Conservation (phyloP, 768 basidiomycete species). For the Tulasnella sp. region DNA sequence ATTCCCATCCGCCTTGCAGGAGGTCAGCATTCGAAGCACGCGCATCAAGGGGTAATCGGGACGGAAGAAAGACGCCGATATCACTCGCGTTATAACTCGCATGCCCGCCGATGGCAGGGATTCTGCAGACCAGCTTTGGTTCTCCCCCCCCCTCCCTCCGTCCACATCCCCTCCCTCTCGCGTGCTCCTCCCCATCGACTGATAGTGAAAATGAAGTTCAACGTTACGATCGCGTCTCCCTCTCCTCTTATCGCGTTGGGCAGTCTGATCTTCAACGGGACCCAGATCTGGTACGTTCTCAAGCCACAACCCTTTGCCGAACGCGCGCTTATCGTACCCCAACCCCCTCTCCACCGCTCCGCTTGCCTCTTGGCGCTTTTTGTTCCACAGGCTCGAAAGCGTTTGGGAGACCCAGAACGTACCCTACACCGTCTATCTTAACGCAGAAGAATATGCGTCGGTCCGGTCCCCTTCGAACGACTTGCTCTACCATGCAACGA, state of each 20-base stretch:
- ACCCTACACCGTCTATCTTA: conserved; percentile 6
- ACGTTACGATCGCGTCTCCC: conserved; percentile 8
- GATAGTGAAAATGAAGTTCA: conserved; percentile 18
- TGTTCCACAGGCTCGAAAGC: background rate
- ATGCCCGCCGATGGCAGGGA: background rate
- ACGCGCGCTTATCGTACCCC: background rate
- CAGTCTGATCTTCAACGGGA: conserved; percentile 21
- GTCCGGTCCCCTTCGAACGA: background rate
- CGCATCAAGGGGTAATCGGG: conserved; percentile 1
- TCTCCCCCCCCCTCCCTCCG: background rate
- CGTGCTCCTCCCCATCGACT: no score
- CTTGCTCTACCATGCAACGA: background rate
- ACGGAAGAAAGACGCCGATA: background rate
- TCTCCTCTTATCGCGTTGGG: conserved; percentile 17
- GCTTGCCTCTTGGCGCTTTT: background rate
- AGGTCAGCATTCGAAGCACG: background rate
- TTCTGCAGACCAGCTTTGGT: background rate
- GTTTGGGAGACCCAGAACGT: background rate
- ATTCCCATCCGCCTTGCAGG: background rate
- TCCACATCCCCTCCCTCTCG: background rate
- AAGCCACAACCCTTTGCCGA: background rate
- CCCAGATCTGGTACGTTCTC: conserved; percentile 12
- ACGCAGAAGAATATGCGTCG: background rate
- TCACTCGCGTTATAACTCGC: background rate
- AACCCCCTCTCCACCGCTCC: background rate